These are phyloP conservation scores for Penicillium canariense DNA, from an alignment of 495 filamentous ascomycete genomes.

Conservation along the genomic window DNA sequence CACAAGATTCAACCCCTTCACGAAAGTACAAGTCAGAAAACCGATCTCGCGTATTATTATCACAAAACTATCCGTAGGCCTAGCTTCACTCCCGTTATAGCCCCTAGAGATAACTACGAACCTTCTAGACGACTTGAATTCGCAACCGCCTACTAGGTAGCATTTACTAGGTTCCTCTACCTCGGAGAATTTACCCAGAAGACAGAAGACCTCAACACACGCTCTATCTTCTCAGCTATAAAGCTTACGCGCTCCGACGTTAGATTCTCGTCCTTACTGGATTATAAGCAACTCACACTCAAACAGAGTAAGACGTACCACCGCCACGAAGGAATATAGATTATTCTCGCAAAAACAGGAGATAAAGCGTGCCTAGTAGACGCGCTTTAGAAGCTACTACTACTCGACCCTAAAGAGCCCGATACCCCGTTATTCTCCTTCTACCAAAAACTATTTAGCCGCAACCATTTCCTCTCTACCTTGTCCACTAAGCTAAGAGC, in stretches of 20 bases:
- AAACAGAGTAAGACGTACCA: conserved; percentile 11
- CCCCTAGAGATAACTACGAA: conserved; percentile 6
- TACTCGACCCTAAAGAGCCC: conserved; percentile 7
- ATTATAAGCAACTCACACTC: conserved; percentile 7
- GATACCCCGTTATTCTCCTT: conserved; percentile 8
- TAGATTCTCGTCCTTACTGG: conserved; percentile 12
- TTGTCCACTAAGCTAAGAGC: too few species aligned
- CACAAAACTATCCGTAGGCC: conserved; percentile 7
- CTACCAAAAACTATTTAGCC: conserved; percentile 4
- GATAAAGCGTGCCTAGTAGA: background rate
- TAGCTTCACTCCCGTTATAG: background rate
- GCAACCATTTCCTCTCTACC: conserved; percentile 3
- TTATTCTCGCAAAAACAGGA: conserved; percentile 8
- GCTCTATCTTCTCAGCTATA: background rate
- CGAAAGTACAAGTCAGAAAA: conserved; percentile 9
- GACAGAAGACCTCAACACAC: conserved; percentile 2
- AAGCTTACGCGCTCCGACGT: background rate
- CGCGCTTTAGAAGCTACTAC: conserved; percentile 11
- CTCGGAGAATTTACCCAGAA: conserved; percentile 11
- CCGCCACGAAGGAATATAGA: conserved; percentile 9
- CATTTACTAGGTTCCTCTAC: conserved; percentile 2
- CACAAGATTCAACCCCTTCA: background rate
- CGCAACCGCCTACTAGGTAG: conserved; percentile 3
- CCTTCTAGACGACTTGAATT: conserved; percentile 10
- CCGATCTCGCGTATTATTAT: conserved; percentile 8